Base-by-base conservation (phyloP, 2,329 filamentous ascomycete species). In the Ascosphaera aggregata region DNA sequence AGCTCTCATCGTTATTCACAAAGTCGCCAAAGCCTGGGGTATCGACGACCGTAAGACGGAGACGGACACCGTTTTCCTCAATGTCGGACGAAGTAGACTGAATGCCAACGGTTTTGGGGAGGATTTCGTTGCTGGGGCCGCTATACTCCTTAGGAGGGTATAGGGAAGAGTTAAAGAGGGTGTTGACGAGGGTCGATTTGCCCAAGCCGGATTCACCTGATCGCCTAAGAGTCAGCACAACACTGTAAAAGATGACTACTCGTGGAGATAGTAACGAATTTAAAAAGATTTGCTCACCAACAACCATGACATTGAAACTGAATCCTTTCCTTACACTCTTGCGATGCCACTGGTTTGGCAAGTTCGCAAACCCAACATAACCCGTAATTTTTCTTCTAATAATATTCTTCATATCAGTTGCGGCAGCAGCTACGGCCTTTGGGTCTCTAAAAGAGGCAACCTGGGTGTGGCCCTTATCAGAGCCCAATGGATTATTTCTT, bases 251-350 rank as follows among this genome's bases (percentile, higher is more conserved):
- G n/a, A n/a, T n/a, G n/a, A n/a, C n/a, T n/a, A n/a, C n/a, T n/a
- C n/a, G n/a, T n/a, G n/a, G n/a, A n/a, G n/a, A n/a, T n/a, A n/a
- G n/a, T n/a, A n/a, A n/a, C n/a, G n/a, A n/a, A n/a, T n/a, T 17
- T 9, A 24, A 15, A 18, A 32, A n/a, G 9, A 4, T 18, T 32
- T 36, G 76, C 85, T 56, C 69, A 95, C 89, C 89, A 63, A 98
- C 89, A 62, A 98, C 89, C 89, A 98, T 98, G 50, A 98, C 89
- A 59, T 98, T 98, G 71, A 98, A 98, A 73, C 95, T 98, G 73
- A 98, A 98, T 45, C 89, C 89, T 65, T 98, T 98, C 58, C 89
- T 82, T 54, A 98, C 89, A 73, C 85, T 94, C 78, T 98, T 98
- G 62, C 89, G 86, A 69, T 98, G 89, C 89, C 89, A 98, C 65